phyloP scores from a whole-genome alignment of 2,329 filamentous ascomycete genomes.

The Xylaria digitata region DNA sequence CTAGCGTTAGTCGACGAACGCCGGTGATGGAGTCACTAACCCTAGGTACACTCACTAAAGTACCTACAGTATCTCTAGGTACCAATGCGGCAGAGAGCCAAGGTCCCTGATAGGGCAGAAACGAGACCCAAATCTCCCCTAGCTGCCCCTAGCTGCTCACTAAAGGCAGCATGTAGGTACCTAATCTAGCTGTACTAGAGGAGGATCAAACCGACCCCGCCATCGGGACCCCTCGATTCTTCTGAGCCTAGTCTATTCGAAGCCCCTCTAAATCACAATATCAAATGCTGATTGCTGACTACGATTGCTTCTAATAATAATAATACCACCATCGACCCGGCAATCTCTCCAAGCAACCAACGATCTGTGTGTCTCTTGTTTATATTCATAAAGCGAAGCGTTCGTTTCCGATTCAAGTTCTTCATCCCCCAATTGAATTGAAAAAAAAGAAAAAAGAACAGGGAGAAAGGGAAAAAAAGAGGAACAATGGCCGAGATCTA shows the following conservation, averaged over 20 bases:
- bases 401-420: too few relatives aligned
- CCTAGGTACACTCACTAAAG: slow-evolving; percentile 18
- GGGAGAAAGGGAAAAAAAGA: background rate
- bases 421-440: too few relatives aligned
- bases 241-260: background rate
- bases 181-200: background rate
- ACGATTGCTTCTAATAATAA: slow-evolving; percentile 28
- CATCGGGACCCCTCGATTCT: slow-evolving; percentile 31
- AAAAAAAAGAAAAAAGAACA: background rate
- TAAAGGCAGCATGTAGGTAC: background rate
- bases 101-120: slow-evolving; percentile 23
- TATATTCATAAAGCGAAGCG: slow-evolving; percentile 6
- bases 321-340: slow-evolving; percentile 14
- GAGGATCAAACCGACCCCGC: slow-evolving; percentile 34
- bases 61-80: background rate
- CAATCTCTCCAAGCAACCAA: slow-evolving; percentile 1
- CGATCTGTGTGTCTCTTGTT: background rate
- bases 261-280: slow-evolving; percentile 29
- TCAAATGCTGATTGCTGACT: slow-evolving; percentile 37
- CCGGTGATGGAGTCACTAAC: slow-evolving; percentile 11
- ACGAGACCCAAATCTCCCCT: slow-evolving; percentile 24
- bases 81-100: slow-evolving; percentile 3
- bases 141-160: too few relatives aligned
- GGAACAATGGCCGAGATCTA: slow-evolving; percentile 71
- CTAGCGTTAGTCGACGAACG: slow-evolving; percentile 21